Percentiles rank a stretch among this genome's conserved stretches.
phyloP scores from a whole-genome alignment of 2,329 filamentous ascomycete genomes.

The Massarina eburnea region DNA sequence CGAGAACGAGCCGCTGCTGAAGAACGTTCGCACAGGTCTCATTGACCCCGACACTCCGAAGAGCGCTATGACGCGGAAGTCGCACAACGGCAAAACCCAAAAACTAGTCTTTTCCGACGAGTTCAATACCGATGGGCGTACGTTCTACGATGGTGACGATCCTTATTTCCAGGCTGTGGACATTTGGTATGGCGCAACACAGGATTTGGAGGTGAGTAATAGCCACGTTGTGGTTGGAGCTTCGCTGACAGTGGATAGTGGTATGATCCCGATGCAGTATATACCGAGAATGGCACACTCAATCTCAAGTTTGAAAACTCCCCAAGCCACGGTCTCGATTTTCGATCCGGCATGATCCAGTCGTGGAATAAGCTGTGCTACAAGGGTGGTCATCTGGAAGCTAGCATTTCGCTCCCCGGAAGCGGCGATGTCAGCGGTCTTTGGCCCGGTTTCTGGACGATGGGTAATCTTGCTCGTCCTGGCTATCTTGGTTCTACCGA shows the following conservation, averaged over 20 bases:
- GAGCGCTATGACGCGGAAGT: conserved; percentile 57
- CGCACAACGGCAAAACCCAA: conserved; percentile 61
- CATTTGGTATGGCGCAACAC: conserved; percentile 71
- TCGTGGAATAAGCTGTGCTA: conserved; percentile 76
- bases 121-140: conserved; percentile 67
- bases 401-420: conserved; percentile 69
- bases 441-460: conserved; percentile 76
- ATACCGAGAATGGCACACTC: conserved; percentile 63
- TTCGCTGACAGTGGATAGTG: conserved; percentile 48
- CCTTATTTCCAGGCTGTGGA: conserved; percentile 69
- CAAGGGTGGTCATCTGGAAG: conserved; percentile 70
- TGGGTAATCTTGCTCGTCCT: conserved; percentile 71
- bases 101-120: conserved; percentile 72
- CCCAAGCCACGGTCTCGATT: conserved; percentile 65
- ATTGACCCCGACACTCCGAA: conserved; percentile 70
- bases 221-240: background rate
- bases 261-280: conserved; percentile 70
- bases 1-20: conserved; percentile 53
- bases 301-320: conserved; percentile 67
- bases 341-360: conserved; percentile 73
- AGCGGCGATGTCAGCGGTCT: conserved; percentile 67
- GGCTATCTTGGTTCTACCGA: conserved; percentile 71
- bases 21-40: conserved; percentile 62
- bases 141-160: conserved; percentile 72
- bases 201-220: conserved; percentile 62